Conservation (phyloP, 441 rosid genomes). For the Cnidoscolus chayamansa region DNA sequence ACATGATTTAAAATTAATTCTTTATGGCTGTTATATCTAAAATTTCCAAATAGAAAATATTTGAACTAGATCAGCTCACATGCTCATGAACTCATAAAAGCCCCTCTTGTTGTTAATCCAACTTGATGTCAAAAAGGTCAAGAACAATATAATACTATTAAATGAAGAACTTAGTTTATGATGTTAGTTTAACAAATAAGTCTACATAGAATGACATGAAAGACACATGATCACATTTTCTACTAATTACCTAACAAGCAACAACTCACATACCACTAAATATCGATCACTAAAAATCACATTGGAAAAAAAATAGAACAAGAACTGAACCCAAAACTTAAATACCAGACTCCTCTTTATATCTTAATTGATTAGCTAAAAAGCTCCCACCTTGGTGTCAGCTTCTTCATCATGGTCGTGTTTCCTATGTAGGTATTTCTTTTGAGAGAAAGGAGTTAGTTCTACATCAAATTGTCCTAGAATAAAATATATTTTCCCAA, state of each 20-base stretch:
- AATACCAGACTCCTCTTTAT: conserved; percentile 25
- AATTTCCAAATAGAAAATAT: not conserved
- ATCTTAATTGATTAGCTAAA: conserved; percentile 41
- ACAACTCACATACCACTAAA: not conserved
- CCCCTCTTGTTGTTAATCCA: conserved; percentile 7
- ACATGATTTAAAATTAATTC: not conserved
- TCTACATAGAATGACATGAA: not conserved
- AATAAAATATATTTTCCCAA: conserved; percentile 12
- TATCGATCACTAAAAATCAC: conserved; percentile 6
- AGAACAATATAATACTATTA: not conserved
- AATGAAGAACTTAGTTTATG: not conserved
- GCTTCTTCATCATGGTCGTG: conserved; percentile 32
- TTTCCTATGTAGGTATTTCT: too few relatives aligned
- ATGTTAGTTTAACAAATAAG: not conserved
- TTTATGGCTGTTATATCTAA: not conserved
- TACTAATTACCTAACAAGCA: not conserved
- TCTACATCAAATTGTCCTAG: conserved; percentile 10
- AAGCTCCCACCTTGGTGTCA: conserved; percentile 34
- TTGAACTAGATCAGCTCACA: not conserved
- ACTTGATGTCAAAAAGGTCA: conserved; percentile 16
- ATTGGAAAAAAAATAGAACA: not conserved
- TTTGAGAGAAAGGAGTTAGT: too few relatives aligned
- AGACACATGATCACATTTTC: too few relatives aligned
- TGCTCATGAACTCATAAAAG: not conserved
- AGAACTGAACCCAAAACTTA: conserved; percentile 21